Base-by-base conservation (phyloP, 2,329 filamentous ascomycete species). In the Colletotrichum falcatum region DNA sequence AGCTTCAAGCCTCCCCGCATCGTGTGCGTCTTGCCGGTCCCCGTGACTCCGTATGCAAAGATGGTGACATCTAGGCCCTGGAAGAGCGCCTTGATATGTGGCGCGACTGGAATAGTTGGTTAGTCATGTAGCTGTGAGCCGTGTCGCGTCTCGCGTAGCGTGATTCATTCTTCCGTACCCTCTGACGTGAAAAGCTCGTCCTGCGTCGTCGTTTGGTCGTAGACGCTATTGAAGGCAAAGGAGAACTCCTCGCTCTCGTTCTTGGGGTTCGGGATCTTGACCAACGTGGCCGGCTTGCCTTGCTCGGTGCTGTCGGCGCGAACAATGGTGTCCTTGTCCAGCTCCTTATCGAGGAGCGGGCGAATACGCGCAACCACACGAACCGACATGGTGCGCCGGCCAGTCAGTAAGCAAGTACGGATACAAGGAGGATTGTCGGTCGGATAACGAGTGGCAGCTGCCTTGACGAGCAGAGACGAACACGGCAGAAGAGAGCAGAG, bases 171-270 rank as follows among this genome's bases (percentile, higher is more conserved):
- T 42, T 33, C 80, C 85, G 76, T 86, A 94, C 94, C 93, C 89
- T 98, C 95, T 46, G 91, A 89, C 73, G 95, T 93, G 79, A 97
- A 99, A 67, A 99, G 83, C 73, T 93, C 88, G 81, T 97, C 93
- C 80, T 99, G 95, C 11, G 93, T 90, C 20, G 93, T 91, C 44
- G 87, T 81, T 76, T 91, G 89, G 77, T 94, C 94, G 81, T 97
- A 98, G 65, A 98, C 95, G 75, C 92, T 89, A 85, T 96, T 97
- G 86, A 98, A 98, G 62, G 95, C 90, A 80, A 98, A 99, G 64
- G 92, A 94, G 82, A 95, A 98, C 77, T 95, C 92, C 81, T 98
- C 95, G 28, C 88, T 85, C 74, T 94, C 93, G 77, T 98, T 98
- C 84, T 96, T 97, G 0, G 95, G 95, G 78, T 94, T 98, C 4